These are phyloP conservation scores for Chlamydomonas asymmetrica DNA, from an alignment of 139 green algal species.

Conservation along the genomic window DNA sequence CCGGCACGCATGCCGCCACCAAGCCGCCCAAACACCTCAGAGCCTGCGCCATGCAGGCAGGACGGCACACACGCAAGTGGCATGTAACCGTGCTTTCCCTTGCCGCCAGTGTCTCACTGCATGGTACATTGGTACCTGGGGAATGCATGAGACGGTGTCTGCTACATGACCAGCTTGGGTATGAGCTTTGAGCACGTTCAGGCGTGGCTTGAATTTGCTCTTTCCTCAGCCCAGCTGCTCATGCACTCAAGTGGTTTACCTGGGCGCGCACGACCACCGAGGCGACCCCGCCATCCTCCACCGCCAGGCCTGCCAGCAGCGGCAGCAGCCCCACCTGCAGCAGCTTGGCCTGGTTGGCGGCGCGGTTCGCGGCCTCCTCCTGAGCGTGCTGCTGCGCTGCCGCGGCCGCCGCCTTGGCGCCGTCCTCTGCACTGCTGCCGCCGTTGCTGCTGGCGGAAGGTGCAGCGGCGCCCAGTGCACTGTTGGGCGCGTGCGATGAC, in stretches of 20 bases:
- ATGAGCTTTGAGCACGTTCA: neutral
- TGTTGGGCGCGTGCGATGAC: too few relatives aligned
- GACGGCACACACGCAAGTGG: neutral
- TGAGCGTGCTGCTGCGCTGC: neutral
- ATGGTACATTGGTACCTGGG: too few relatives aligned
- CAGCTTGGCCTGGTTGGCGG: slow-evolving; percentile 52
- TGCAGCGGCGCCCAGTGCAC: too few relatives aligned
- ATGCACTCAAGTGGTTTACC: slow-evolving; percentile 28
- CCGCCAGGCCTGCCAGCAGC: slow-evolving; percentile 36
- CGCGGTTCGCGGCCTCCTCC: slow-evolving; percentile 34
- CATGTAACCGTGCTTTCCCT: neutral
- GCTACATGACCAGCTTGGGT: neutral
- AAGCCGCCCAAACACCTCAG: slow-evolving; percentile 20
- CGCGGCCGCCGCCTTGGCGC: neutral
- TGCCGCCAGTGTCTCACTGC: neutral
- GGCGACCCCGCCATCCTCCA: slow-evolving; percentile 31
- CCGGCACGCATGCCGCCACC: neutral
- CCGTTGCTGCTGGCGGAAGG: neutral
- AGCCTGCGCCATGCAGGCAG: neutral
- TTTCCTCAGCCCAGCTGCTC: neutral
- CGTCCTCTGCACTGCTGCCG: neutral
- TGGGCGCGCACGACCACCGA: slow-evolving; percentile 45
- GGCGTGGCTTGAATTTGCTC: neutral
- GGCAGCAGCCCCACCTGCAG: slow-evolving; percentile 38
- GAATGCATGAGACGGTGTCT: too few relatives aligned